phyloP scores from a whole-genome alignment of 2,329 filamentous ascomycete species.

The Phaeosphaeriaceae sp. region DNA sequence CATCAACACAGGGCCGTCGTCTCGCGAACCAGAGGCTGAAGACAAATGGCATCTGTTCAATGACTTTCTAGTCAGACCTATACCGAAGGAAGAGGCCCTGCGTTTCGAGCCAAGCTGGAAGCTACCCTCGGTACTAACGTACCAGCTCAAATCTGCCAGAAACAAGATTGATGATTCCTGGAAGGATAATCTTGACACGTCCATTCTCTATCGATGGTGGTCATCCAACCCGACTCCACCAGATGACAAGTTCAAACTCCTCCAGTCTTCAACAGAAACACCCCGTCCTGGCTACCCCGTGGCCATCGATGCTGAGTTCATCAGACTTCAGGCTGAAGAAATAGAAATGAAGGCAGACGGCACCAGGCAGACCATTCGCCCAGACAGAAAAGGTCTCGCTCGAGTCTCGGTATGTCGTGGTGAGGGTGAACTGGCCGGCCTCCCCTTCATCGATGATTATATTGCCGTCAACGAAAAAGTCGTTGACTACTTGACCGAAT shows the following conservation, averaged over 20 bases:
- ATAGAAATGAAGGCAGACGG: slow-evolving; percentile 97
- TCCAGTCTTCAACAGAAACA: slow-evolving; percentile 66
- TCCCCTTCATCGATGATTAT: slow-evolving; percentile 97
- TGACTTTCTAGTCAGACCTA: slow-evolving; percentile 87
- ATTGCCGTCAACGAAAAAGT: slow-evolving; percentile 90
- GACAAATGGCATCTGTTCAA: slow-evolving; percentile 96
- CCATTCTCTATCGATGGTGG: slow-evolving; percentile 79
- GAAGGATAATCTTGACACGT: slow-evolving; percentile 84
- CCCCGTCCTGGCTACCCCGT: slow-evolving; percentile 77
- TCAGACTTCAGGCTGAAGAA: slow-evolving; percentile 88
- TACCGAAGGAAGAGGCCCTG: slow-evolving; percentile 82
- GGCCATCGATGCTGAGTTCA: slow-evolving; percentile 95
- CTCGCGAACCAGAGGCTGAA: slow-evolving; percentile 63
- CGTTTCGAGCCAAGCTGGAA: slow-evolving; percentile 94
- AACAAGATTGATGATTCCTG: slow-evolving; percentile 85
- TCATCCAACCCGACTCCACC: slow-evolving; percentile 52
- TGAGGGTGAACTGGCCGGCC: slow-evolving; percentile 75
- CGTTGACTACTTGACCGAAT: slow-evolving; percentile 93
- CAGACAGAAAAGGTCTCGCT: slow-evolving; percentile 89
- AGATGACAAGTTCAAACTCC: slow-evolving; percentile 65
- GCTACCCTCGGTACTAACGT: slow-evolving; percentile 84
- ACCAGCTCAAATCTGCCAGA: slow-evolving; percentile 80
- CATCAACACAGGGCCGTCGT: slow-evolving; percentile 79
- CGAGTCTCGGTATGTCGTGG: slow-evolving; percentile 90
- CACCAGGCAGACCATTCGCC: slow-evolving; percentile 87